Conservation (phyloP, 1,284 basidiomycete species). For the Tilletiaria anomala region DNA sequence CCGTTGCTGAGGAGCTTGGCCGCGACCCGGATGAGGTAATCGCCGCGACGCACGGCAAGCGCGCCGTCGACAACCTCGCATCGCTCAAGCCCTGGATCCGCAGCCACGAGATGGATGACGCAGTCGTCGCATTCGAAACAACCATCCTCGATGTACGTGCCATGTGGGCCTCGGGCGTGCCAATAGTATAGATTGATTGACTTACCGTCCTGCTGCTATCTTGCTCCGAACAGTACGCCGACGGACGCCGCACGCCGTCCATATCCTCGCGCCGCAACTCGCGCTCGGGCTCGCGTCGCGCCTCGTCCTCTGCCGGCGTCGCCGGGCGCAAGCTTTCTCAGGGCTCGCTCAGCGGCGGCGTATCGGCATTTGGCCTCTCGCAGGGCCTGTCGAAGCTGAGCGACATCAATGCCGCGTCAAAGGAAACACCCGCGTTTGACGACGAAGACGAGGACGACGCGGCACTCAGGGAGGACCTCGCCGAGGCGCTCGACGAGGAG, state of each 20-base stretch:
- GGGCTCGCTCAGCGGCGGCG: constrained; percentile 33
- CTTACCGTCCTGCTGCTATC: too few relatives aligned
- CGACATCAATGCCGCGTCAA: too few relatives aligned
- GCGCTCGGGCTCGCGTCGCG: constrained; percentile 5
- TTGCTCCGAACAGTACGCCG: constrained; percentile 2
- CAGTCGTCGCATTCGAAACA: constrained; percentile 2
- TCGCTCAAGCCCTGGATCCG: constrained; percentile 51
- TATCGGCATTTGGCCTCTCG: neutral
- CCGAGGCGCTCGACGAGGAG: constrained; percentile 46
- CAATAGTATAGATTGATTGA: too few relatives aligned
- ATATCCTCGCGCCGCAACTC: constrained; percentile 39
- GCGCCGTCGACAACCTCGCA: constrained; percentile 53
- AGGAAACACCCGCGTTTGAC: constrained; percentile 21
- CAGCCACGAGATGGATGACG: constrained; percentile 7
- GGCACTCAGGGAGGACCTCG: constrained; percentile 44
- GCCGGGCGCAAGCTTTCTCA: constrained; percentile 41
- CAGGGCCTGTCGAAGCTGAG: constrained; percentile 6
- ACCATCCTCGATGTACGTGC: too few relatives aligned
- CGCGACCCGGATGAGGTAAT: constrained; percentile 47
- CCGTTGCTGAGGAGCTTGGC: constrained; percentile 56
- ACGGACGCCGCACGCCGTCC: constrained; percentile 17
- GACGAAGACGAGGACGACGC: constrained; percentile 40
- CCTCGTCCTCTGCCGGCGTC: constrained; percentile 44
- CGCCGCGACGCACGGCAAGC: constrained; percentile 58
- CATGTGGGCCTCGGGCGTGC: too few relatives aligned